phyloP scores from a whole-genome alignment of 2,329 filamentous ascomycete species.

The Colletotrichum sansevieriae region DNA sequence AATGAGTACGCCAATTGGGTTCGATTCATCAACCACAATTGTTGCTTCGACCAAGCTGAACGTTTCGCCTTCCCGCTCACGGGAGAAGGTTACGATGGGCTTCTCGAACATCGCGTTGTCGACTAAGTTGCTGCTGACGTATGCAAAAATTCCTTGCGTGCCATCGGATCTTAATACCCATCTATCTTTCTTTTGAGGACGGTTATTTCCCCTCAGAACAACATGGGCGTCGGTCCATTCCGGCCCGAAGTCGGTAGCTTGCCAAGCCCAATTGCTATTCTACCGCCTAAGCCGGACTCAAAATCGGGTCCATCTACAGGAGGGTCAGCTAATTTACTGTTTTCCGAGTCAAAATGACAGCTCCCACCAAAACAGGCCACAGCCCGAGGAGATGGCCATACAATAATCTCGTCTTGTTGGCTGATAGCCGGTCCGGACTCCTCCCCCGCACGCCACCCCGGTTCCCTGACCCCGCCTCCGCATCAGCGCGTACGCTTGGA shows the following conservation, averaged over 20 bases:
- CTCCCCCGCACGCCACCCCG: slow-evolving; percentile 34
- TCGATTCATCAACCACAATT: slow-evolving; percentile 49
- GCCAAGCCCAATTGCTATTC: slow-evolving; percentile 4
- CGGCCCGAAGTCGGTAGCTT: slow-evolving; percentile 16
- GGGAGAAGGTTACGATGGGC: slow-evolving; percentile 46
- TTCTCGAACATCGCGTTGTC: slow-evolving; percentile 45
- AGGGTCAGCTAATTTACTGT: not conserved
- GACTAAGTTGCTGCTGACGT: not conserved
- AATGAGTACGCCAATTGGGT: slow-evolving; percentile 51
- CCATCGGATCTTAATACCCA: not conserved
- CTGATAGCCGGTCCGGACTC: slow-evolving; percentile 34
- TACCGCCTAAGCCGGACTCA: not conserved
- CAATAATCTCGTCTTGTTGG: not conserved
- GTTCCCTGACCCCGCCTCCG: slow-evolving; percentile 23
- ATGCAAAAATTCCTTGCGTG: not conserved
- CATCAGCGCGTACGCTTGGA: slow-evolving; percentile 8
- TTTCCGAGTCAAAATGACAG: not conserved
- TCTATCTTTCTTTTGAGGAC: not conserved
- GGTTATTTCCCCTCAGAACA: slow-evolving; percentile 5
- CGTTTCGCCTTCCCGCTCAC: slow-evolving; percentile 6
- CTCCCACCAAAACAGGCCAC: slow-evolving; percentile 10
- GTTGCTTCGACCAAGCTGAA: slow-evolving; percentile 48
- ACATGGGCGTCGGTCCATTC: not conserved
- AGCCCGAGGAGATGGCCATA: too few relatives aligned
- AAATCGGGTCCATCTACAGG: slow-evolving; percentile 5